phyloP scores from a whole-genome alignment of 257 asterid species.

The Jasminum sambac region DNA sequence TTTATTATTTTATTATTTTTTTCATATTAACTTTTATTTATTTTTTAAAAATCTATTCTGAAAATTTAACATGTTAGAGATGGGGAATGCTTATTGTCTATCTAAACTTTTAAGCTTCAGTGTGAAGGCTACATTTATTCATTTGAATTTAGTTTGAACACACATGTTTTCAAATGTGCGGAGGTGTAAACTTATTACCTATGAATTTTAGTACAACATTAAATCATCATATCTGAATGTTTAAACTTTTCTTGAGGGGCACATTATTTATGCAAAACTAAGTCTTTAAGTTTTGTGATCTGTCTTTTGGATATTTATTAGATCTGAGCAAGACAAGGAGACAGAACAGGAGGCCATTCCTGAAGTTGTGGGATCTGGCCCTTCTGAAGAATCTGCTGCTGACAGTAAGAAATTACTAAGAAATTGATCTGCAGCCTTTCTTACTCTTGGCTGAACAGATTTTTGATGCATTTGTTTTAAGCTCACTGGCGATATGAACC shows the following conservation, averaged over 20 bases:
- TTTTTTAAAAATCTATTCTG: neutral
- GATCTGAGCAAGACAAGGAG: slow-evolving; percentile 99
- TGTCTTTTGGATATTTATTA: slow-evolving; percentile 28
- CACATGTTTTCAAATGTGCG: neutral
- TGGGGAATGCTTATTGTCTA: neutral
- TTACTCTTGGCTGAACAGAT: slow-evolving; percentile 6
- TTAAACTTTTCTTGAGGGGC: neutral
- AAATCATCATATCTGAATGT: neutral
- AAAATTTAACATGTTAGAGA: neutral
- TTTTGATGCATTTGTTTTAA: slow-evolving; percentile 19
- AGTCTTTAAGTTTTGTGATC: neutral
- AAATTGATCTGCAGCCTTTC: neutral
- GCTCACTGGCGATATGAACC: slow-evolving; percentile 15
- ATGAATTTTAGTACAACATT: neutral
- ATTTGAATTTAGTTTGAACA: neutral
- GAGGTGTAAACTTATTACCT: neutral
- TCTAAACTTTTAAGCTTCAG: neutral
- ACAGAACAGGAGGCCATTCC: slow-evolving; percentile 78
- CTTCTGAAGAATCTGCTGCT: slow-evolving; percentile 67
- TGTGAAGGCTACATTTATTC: neutral
- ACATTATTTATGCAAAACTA: neutral
- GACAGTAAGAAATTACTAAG: slow-evolving; percentile 55
- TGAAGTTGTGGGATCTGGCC: slow-evolving; percentile 59
- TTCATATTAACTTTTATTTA: too few relatives aligned
- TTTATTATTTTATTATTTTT: too few relatives aligned